A percentile compares a stretch with the other conserved stretches of the same genome.
Conservation (phyloP, 2,329 filamentous ascomycete species). For the Verticillium zaregamsianum region DNA sequence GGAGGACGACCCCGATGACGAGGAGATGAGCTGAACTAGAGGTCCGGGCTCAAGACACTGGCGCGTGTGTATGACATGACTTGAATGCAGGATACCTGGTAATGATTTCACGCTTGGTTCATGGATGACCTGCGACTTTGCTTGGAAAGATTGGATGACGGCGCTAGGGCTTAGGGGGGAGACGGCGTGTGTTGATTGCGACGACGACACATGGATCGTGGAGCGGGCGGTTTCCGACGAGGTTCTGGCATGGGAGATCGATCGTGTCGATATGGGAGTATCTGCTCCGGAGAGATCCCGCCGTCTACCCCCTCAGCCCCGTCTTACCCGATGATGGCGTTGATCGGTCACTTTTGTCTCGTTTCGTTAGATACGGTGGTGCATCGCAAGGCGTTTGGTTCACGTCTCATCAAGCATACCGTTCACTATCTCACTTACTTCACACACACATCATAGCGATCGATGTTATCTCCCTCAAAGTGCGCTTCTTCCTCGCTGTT, state of each 20-base stretch:
- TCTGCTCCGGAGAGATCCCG: background rate
- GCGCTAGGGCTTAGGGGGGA: background rate
- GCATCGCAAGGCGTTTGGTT: background rate
- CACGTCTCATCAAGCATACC: background rate
- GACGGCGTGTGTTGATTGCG: background rate
- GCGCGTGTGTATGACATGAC: background rate
- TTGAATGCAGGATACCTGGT: background rate
- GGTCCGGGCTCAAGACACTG: background rate
- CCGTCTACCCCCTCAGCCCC: background rate
- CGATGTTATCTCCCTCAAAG: background rate
- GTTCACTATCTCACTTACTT: background rate
- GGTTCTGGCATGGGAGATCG: background rate
- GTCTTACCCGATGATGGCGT: background rate
- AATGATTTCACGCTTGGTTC: background rate
- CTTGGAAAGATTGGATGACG: background rate
- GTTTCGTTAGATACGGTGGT: background rate
- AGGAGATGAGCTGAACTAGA: slow-evolving; percentile 46
- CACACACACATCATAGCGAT: background rate
- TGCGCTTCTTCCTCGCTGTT: background rate
- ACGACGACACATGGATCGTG: background rate
- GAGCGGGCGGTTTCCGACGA: background rate
- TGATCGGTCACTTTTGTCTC: background rate
- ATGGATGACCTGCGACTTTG: background rate
- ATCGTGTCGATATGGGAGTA: background rate
- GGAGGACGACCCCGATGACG: slow-evolving; percentile 55